These are phyloP conservation scores for Rubus idaeus DNA, from an alignment of 306 rosid genomes.

Conservation along the genomic window DNA sequence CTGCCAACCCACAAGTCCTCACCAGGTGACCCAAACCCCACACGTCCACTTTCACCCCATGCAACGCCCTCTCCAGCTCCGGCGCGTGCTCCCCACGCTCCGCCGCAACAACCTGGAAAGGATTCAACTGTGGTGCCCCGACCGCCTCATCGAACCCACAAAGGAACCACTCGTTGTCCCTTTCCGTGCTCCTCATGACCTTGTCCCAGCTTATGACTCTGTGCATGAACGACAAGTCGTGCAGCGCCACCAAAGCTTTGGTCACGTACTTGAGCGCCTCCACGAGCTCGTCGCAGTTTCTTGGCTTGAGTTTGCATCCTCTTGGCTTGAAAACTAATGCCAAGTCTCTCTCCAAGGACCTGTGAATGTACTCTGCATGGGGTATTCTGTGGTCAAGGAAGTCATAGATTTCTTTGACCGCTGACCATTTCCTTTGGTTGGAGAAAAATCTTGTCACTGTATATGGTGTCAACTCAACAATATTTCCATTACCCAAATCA, in stretches of 20 bases:
- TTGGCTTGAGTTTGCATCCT: conserved; percentile 56
- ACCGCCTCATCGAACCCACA: conserved; percentile 84
- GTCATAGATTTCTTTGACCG: conserved; percentile 83
- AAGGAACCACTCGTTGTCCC: conserved; percentile 74
- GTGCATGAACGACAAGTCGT: conserved; percentile 93
- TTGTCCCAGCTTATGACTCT: conserved; percentile 83
- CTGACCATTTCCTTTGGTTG: conserved; percentile 51
- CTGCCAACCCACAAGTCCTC: conserved; percentile 57
- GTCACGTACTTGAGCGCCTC: conserved; percentile 83
- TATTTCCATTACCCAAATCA: conserved; percentile 50
- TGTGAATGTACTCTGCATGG: conserved; percentile 57
- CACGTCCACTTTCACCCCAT: conserved; percentile 93
- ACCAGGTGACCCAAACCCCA: conserved; percentile 88
- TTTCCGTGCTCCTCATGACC: conserved; percentile 48
- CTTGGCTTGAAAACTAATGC: conserved; percentile 68
- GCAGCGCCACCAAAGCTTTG: conserved; percentile 77
- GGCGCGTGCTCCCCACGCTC: conserved; percentile 70
- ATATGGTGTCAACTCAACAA: conserved; percentile 68
- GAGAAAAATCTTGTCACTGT: conserved; percentile 53
- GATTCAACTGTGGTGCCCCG: conserved; percentile 79
- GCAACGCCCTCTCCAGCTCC: conserved; percentile 86
- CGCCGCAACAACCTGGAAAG: conserved; percentile 16
- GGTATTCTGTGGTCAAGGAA: conserved; percentile 76
- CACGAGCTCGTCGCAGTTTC: conserved; percentile 50
- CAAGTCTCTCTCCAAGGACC: conserved; percentile 41